Evolutionary conservation across 768 basidiomycete species (phyloP), one percentile per base, ranked within the genome.

Genomic region (Naganishia vaughanmartiniae): DNA sequence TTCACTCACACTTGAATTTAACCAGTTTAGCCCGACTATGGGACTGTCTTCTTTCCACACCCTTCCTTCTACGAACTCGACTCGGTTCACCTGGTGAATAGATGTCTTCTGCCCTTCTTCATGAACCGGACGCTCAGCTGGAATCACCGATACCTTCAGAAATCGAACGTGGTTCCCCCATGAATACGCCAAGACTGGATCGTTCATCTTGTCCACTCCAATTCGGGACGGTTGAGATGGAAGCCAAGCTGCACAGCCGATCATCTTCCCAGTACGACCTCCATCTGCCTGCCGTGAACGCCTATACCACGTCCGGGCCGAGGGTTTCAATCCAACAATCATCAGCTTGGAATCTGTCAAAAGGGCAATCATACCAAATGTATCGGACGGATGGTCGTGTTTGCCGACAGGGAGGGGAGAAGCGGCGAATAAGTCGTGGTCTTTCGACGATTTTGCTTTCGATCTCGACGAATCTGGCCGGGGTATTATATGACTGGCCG

Each of bases 261-360:
- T 68, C 31, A 53, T 21, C 3, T 73, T 73, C 11, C 70, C 74
- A 11, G 30, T 21, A 7, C 71, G 60, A 1, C 74, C 76, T 5
- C 76, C 74, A 14, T 71, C 71, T 4, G 63, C 70, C 33, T 70
- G 73, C 48, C 81, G 58, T 60, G 81, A 70, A 33, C 74, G 76
- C 21, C 83, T 74, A 69, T 76, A 89, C 93, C 93, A 97, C 0
- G 94, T 99, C 77, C 90, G 88, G 10, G 96, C 91, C 0, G 87
- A 86, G 2, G 96, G 96, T 75, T 92, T 93, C 72, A 99, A 79
- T 6, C 93, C 93, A 12, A 98, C 93, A 42, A 98, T 86, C 15
- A 99, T 90, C 4, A 98, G 84, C 78, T 99, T 99, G 28, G 88
- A 86, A 0, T 92, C 88, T 0, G 96, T 99, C 34, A 98, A 84